Conservation (phyloP, 2,329 filamentous ascomycete genomes). For the Aureobasidium sp. region DNA sequence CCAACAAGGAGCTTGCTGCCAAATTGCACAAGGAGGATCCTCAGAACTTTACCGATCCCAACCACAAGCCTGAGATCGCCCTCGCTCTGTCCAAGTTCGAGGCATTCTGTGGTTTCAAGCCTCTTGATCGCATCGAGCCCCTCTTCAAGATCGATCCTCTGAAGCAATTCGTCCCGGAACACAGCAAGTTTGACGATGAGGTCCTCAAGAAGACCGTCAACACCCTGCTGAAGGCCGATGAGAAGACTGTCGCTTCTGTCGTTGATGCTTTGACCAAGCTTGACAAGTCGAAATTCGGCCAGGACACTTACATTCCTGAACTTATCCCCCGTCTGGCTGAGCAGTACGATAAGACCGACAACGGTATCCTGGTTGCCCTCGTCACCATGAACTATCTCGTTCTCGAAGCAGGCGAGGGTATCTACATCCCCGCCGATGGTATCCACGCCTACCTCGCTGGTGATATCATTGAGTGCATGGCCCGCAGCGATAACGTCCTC, state of each 20-base stretch:
- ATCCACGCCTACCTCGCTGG: constrained; percentile 67
- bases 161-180: constrained; percentile 43
- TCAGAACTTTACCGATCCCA: constrained; percentile 58
- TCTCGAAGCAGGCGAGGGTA: constrained; percentile 55
- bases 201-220: constrained; percentile 49
- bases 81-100: constrained; percentile 64
- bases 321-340: constrained; percentile 55
- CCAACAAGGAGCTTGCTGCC: constrained; percentile 57
- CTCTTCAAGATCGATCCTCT: constrained; percentile 51
- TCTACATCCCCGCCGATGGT: constrained; percentile 65
- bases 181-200: constrained; percentile 46
- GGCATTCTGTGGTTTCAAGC: constrained; percentile 68
- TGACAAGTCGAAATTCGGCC: constrained; percentile 40
- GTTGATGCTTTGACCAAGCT: constrained; percentile 44
- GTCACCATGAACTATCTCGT: constrained; percentile 67
- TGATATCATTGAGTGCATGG: constrained; percentile 74
- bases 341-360: constrained; percentile 57
- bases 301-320: constrained; percentile 52
- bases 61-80: constrained; percentile 76
- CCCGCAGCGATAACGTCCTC: constrained; percentile 64
- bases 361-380: constrained; percentile 60
- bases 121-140: constrained; percentile 49
- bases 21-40: constrained; percentile 58
- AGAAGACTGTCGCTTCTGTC: constrained; percentile 44
- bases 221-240: constrained; percentile 46